A percentile compares a stretch with the other conserved stretches of the same genome.
Conservation (phyloP, 2,329 filamentous ascomycete species). For the Stemphylium vesicarium region DNA sequence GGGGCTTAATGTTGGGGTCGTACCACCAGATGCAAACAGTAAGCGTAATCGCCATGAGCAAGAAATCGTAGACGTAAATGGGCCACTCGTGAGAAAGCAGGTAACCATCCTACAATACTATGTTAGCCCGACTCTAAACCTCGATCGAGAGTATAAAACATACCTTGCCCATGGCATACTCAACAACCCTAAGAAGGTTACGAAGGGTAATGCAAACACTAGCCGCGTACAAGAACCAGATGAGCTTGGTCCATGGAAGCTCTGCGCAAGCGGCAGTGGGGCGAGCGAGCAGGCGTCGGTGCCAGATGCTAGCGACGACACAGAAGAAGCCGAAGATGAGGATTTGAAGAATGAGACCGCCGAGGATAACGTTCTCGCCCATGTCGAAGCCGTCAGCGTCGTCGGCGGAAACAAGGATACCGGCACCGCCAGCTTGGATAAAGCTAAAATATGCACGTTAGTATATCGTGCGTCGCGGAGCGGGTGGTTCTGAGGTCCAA, state of each 20-base stretch:
- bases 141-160: neutral
- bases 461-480: neutral
- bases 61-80: constrained; percentile 37
- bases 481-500: neutral
- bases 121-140: neutral
- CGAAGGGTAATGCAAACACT: constrained; percentile 54
- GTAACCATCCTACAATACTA: constrained; percentile 26
- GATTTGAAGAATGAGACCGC: constrained; percentile 64
- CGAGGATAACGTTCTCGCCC: constrained; percentile 63
- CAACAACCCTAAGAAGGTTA: constrained; percentile 56
- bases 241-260: constrained; percentile 44
- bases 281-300: constrained; percentile 50
- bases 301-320: constrained; percentile 57
- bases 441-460: constrained; percentile 18
- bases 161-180: constrained; percentile 50
- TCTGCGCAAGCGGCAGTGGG: constrained; percentile 35
- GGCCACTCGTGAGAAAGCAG: constrained; percentile 35
- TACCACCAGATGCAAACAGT: constrained; percentile 35
- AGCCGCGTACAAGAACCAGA: constrained; percentile 49
- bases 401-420: constrained; percentile 46
- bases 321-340: constrained; percentile 64
- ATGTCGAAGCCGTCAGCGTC: constrained; percentile 34
- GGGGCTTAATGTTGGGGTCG: constrained; percentile 33
- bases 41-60: constrained; percentile 35
- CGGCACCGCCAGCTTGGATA: constrained; percentile 59